Conservation (phyloP, 176 grass and related monocot species). For the Chloris gayana region DNA sequence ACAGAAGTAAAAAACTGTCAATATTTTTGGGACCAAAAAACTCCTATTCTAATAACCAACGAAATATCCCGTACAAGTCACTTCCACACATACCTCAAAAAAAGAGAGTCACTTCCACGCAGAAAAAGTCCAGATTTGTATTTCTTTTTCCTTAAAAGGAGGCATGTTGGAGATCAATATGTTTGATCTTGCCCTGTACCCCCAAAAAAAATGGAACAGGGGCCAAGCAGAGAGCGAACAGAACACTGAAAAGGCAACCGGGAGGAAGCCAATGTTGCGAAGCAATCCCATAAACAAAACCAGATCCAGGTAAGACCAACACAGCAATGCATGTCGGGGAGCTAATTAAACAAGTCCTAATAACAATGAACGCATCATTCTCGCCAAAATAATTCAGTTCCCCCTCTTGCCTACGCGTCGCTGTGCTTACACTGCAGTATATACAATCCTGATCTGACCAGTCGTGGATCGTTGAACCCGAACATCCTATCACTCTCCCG, state of each 20-base stretch:
- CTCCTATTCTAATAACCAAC: too few species aligned
- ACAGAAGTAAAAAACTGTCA: too few species aligned
- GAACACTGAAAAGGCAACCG: not conserved
- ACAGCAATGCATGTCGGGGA: not conserved
- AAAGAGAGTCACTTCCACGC: not conserved
- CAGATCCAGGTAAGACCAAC: not conserved
- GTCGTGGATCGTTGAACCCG: not conserved
- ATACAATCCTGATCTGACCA: not conserved
- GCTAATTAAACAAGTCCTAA: not conserved
- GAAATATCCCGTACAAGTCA: too few species aligned
- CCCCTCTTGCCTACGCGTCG: not conserved
- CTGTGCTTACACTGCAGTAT: too few species aligned
- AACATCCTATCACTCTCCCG: constrained; percentile 19
- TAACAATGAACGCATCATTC: not conserved
- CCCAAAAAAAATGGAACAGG: not conserved
- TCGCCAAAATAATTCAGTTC: constrained; percentile 19
- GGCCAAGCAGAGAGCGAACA: not conserved
- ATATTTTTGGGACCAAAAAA: too few species aligned
- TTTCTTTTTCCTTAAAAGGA: not conserved
- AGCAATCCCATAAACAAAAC: not conserved
- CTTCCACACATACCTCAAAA: too few species aligned
- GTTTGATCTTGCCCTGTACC: not conserved
- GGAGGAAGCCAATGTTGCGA: not conserved
- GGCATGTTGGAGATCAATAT: not conserved
- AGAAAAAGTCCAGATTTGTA: not conserved